Conservation (phyloP, 495 filamentous ascomycete genomes). For the Podospora conica region DNA sequence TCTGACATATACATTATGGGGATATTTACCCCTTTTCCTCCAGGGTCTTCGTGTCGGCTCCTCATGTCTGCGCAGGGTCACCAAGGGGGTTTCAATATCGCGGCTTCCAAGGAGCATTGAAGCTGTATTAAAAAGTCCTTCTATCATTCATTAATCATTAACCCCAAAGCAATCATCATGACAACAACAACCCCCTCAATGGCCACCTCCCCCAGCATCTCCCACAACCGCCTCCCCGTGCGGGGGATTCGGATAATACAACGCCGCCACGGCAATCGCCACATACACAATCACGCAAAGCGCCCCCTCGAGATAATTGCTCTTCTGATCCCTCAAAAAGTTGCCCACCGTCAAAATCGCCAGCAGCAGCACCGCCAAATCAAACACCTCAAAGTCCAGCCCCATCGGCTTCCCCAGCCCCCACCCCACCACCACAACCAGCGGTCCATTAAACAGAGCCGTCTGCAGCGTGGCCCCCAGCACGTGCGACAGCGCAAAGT, state of each 20-base stretch:
- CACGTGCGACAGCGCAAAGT: conserved; percentile 86
- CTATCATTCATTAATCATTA: neutral
- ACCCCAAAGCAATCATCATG: neutral
- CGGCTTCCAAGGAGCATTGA: no score
- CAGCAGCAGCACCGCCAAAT: conserved; percentile 78
- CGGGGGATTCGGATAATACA: conserved; percentile 54
- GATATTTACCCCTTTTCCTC: neutral
- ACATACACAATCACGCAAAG: conserved; percentile 67
- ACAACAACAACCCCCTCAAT: neutral
- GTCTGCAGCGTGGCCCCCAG: conserved; percentile 87
- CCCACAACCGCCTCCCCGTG: neutral
- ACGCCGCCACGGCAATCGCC: conserved; percentile 56
- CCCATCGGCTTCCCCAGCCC: conserved; percentile 64
- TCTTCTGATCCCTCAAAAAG: conserved; percentile 72
- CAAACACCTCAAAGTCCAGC: conserved; percentile 83
- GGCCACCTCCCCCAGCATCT: conserved; percentile 7
- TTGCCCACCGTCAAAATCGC: conserved; percentile 82
- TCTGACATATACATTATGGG: neutral
- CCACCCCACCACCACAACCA: conserved; percentile 83
- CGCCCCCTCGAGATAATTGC: conserved; percentile 73
- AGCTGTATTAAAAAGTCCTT: neutral
- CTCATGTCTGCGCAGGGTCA: neutral
- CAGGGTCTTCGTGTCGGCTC: no score
- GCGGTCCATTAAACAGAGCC: conserved; percentile 78
- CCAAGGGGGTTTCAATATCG: neutral